phyloP scores from a whole-genome alignment of 2,329 filamentous ascomycete genomes.

The Lachnellula occidentalis region DNA sequence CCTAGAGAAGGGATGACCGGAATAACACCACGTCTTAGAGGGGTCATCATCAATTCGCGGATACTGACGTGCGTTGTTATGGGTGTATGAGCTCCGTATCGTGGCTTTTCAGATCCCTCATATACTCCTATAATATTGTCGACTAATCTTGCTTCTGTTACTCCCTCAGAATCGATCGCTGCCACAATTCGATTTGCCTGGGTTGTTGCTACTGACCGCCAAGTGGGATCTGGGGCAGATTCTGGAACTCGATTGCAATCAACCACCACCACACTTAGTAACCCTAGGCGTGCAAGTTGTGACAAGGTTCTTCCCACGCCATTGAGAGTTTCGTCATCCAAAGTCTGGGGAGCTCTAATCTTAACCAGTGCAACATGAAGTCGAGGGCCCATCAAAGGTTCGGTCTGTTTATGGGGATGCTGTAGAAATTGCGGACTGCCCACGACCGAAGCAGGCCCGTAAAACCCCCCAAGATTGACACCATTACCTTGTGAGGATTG shows the following conservation, averaged over 20 bases:
- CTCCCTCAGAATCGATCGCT: slow-evolving; percentile 65
- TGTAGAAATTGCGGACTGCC: slow-evolving; percentile 56
- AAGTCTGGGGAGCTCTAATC: slow-evolving; percentile 65
- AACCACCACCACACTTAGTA: slow-evolving; percentile 76
- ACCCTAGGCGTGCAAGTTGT: slow-evolving; percentile 75
- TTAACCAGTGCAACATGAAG: slow-evolving; percentile 83
- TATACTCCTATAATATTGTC: slow-evolving; percentile 42
- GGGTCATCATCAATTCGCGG: slow-evolving; percentile 54
- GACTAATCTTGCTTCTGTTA: slow-evolving; percentile 63
- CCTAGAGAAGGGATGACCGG: slow-evolving; percentile 63
- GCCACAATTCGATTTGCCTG: slow-evolving; percentile 70
- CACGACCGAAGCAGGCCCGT: slow-evolving; percentile 52
- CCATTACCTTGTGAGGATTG: slow-evolving; percentile 35
- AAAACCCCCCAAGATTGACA: slow-evolving; percentile 57
- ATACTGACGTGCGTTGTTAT: slow-evolving; percentile 35
- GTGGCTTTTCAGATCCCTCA: slow-evolving; percentile 11
- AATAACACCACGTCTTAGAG: slow-evolving; percentile 63
- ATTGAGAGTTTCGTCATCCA: slow-evolving; percentile 62
- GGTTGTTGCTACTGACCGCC: slow-evolving; percentile 45
- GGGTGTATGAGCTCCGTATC: slow-evolving; percentile 2
- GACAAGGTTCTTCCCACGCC: slow-evolving; percentile 79
- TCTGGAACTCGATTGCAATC: slow-evolving; percentile 48
- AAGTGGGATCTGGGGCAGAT: slow-evolving; percentile 19
- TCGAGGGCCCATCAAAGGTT: slow-evolving; percentile 24
- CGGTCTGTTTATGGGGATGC: slow-evolving; percentile 33